Percentiles rank a stretch among this genome's conserved stretches.
These are phyloP conservation scores for Grammothele lineata DNA, from an alignment of 768 basidiomycete species.

Conservation along the genomic window DNA sequence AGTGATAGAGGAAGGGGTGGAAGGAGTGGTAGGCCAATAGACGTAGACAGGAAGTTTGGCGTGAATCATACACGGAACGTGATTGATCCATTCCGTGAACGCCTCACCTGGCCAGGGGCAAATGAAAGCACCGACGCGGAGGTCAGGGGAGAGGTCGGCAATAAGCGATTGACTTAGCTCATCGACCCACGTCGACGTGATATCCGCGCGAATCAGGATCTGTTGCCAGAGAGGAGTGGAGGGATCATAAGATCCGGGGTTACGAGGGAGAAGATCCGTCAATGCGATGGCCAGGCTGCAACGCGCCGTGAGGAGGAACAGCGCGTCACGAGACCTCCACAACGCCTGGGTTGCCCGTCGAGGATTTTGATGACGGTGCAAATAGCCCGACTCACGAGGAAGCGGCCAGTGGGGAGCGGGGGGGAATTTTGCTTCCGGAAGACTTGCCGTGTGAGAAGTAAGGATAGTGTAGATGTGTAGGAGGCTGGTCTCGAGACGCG, in stretches of 20 bases:
- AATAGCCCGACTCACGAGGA: not conserved
- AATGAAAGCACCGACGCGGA: not conserved
- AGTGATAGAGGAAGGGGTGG: too few relatives aligned
- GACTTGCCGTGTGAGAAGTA: not conserved
- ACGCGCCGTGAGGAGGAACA: not conserved
- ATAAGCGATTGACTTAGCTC: not conserved
- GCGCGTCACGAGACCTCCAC: not conserved
- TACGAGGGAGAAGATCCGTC: not conserved
- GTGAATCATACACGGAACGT: not conserved
- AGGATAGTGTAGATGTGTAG: too few relatives aligned
- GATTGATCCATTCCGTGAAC: not conserved
- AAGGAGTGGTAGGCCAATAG: not conserved
- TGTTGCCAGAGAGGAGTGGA: not conserved
- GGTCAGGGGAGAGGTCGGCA: not conserved
- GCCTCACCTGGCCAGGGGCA: not conserved
- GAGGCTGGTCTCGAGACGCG: too few relatives aligned
- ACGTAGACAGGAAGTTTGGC: not conserved
- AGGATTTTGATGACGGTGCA: too few relatives aligned
- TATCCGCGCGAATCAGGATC: not conserved
- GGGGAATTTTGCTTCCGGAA: not conserved
- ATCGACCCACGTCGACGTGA: not conserved
- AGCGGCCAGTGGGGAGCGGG: not conserved
- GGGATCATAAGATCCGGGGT: too few relatives aligned
- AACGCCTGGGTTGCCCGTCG: not conserved
- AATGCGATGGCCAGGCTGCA: slow-evolving; percentile 3